Evolutionary conservation across 2,329 filamentous ascomycete species (phyloP).

Genomic region (Eutypella sp.): DNA sequence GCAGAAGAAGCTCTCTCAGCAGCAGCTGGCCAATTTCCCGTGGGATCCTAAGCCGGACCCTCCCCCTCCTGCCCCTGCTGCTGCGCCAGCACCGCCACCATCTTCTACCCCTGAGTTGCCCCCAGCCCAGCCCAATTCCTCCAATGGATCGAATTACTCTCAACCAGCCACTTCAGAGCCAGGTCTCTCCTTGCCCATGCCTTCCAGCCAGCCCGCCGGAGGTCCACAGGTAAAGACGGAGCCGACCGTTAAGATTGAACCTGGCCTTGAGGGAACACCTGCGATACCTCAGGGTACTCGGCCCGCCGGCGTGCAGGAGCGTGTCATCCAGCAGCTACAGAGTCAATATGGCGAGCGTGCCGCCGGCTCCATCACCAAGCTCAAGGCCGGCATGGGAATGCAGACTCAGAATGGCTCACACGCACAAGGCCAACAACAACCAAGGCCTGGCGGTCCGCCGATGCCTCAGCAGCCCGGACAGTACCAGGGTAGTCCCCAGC

Average conservation of each 20-base stretch:
- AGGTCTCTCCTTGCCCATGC: constrained; percentile 20
- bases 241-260: constrained; percentile 44
- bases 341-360: constrained; percentile 58
- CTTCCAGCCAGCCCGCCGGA: constrained; percentile 14
- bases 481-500: constrained; percentile 25
- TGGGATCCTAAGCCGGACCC: constrained; percentile 86
- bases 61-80: constrained; percentile 36
- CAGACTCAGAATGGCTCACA: constrained; percentile 20
- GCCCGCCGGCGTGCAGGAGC: constrained; percentile 41
- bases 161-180: constrained; percentile 18
- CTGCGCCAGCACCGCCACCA: constrained; percentile 26
- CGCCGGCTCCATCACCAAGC: constrained; percentile 61
- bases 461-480: constrained; percentile 17
- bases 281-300: constrained; percentile 31
- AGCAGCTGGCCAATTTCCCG: constrained; percentile 82
- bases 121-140: constrained; percentile 11
- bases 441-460: constrained; percentile 17
- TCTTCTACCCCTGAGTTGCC: constrained; percentile 18
- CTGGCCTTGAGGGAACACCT: constrained; percentile 36
- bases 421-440: constrained; percentile 22
- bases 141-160: constrained; percentile 23
- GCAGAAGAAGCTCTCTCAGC: constrained; percentile 83
- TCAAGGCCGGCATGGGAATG: constrained; percentile 41
- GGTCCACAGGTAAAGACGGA: constrained; percentile 40
- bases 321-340: constrained; percentile 53